A percentile compares a stretch with the other conserved stretches of the same genome.
Evolutionary conservation across 2,329 filamentous ascomycete species (phyloP).

Genomic region (Nemania serpens): DNA sequence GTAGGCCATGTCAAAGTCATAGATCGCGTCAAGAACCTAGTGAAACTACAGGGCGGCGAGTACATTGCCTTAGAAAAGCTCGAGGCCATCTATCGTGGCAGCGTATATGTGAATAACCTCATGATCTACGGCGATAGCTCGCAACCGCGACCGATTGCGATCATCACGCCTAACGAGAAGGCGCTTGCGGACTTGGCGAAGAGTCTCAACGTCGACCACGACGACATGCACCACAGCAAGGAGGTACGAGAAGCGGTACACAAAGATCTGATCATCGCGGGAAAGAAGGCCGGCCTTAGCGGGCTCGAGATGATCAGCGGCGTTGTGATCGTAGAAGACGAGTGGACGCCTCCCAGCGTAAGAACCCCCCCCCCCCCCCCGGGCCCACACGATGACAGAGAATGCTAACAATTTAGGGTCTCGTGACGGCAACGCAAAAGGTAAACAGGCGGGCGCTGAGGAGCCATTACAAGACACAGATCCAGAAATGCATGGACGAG

Average conservation of each 20-base stretch:
- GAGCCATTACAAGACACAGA: slow-evolving; percentile 57
- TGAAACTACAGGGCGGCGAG: slow-evolving; percentile 94
- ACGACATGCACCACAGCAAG: slow-evolving; percentile 68
- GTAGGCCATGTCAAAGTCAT: slow-evolving; percentile 85
- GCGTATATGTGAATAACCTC: slow-evolving; percentile 79
- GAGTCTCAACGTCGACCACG: slow-evolving; percentile 66
- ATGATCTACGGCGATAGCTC: slow-evolving; percentile 82
- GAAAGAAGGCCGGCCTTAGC: slow-evolving; percentile 67
- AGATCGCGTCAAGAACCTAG: slow-evolving; percentile 96
- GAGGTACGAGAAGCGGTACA: slow-evolving; percentile 64
- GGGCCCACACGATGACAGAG: not conserved
- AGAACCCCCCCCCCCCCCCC: slow-evolving; percentile 43
- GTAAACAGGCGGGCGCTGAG: slow-evolving; percentile 59
- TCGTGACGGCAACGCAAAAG: slow-evolving; percentile 67
- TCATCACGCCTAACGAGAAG: slow-evolving; percentile 73
- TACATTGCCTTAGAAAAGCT: slow-evolving; percentile 97
- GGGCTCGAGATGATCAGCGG: slow-evolving; percentile 76
- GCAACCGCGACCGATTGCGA: slow-evolving; percentile 78
- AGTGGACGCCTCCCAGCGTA: slow-evolving; percentile 86
- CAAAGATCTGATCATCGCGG: slow-evolving; percentile 71
- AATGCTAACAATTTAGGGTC: slow-evolving; percentile 47
- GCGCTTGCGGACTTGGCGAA: slow-evolving; percentile 63
- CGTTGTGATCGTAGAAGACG: slow-evolving; percentile 79
- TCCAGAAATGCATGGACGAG: slow-evolving; percentile 48
- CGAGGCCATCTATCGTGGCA: slow-evolving; percentile 85